Evolutionary conservation across 495 filamentous ascomycete species (phyloP).

Genomic region (Lasiosphaeria miniovina): DNA sequence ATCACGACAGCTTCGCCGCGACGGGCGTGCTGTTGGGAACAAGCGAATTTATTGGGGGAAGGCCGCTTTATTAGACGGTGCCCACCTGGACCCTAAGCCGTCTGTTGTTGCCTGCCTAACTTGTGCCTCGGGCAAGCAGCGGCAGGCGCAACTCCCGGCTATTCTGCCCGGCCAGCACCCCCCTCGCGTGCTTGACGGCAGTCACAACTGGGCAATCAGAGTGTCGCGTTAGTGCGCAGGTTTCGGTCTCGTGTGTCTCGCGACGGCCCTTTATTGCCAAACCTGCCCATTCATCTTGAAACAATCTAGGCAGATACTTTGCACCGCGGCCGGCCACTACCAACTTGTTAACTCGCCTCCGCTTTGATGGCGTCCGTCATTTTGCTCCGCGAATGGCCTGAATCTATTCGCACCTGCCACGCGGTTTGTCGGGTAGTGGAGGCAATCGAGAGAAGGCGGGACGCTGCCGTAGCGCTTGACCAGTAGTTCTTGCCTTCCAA

Average conservation of each 20-base stretch:
- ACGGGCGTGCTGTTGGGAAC: not conserved
- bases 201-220: conserved; percentile 18
- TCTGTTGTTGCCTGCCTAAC: not conserved
- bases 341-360: too few relatives aligned
- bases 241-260: conserved; percentile 14
- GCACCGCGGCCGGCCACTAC: too few relatives aligned
- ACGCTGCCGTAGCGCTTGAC: too few relatives aligned
- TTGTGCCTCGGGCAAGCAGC: conserved; percentile 7
- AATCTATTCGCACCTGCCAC: too few relatives aligned
- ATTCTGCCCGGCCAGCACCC: not conserved
- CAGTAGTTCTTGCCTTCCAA: too few relatives aligned
- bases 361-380: too few relatives aligned
- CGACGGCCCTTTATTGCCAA: conserved; percentile 4
- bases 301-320: too few relatives aligned
- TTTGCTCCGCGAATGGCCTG: too few relatives aligned
- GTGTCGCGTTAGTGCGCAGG: conserved; percentile 18
- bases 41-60: conserved; percentile 5
- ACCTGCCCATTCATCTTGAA: not conserved
- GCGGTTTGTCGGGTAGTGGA: too few relatives aligned
- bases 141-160: conserved; percentile 4
- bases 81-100: conserved; percentile 6
- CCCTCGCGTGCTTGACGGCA: conserved; percentile 11
- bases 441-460: too few relatives aligned
- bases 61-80: conserved; percentile 8
- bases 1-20: not conserved